Percentiles rank a stretch among this genome's conserved stretches.
phyloP scores from a whole-genome alignment of 768 basidiomycete genomes.

The Rhodotorula diobovata region DNA sequence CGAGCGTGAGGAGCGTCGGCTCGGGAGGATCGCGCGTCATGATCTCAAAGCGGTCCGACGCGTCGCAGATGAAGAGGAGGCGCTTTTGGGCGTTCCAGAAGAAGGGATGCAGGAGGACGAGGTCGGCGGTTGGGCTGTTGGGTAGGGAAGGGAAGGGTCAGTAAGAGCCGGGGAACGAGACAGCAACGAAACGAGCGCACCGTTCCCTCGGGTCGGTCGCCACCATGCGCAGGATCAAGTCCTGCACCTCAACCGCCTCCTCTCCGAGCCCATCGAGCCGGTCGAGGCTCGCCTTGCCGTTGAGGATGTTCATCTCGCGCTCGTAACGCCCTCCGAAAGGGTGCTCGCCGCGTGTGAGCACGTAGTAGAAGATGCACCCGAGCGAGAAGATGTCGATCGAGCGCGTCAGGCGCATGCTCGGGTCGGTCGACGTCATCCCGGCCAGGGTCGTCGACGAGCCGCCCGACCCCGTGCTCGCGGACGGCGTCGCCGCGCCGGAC shows the following conservation, averaged over 20 bases:
- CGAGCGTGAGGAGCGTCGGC: slow-evolving; percentile 66
- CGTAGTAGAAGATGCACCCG: slow-evolving; percentile 83
- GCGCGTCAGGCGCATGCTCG: slow-evolving; percentile 70
- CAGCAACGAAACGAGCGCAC: slow-evolving; percentile 51
- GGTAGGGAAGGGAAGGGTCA: not conserved
- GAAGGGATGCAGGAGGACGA: slow-evolving; percentile 86
- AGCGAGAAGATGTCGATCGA: slow-evolving; percentile 94
- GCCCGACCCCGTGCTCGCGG: slow-evolving; percentile 56
- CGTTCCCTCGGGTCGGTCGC: slow-evolving; percentile 67
- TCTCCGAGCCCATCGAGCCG: slow-evolving; percentile 77
- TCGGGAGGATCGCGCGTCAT: slow-evolving; percentile 92
- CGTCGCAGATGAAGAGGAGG: slow-evolving; percentile 90
- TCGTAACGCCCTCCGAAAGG: slow-evolving; percentile 92
- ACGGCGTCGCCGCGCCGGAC: slow-evolving; percentile 29
- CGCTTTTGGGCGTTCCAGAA: slow-evolving; percentile 89
- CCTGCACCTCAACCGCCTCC: slow-evolving; percentile 83
- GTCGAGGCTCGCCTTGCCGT: slow-evolving; percentile 66
- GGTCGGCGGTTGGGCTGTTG: slow-evolving; percentile 71
- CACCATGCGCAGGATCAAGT: slow-evolving; percentile 75
- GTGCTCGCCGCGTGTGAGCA: slow-evolving; percentile 80
- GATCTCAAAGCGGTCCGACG: slow-evolving; percentile 94
- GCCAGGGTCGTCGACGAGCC: slow-evolving; percentile 49
- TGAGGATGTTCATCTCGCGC: slow-evolving; percentile 87
- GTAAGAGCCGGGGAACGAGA: not conserved
- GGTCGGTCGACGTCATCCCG: slow-evolving; percentile 47